Conservation (phyloP, 2,329 filamentous ascomycete genomes). For the Scedosporium aurantiacum region DNA sequence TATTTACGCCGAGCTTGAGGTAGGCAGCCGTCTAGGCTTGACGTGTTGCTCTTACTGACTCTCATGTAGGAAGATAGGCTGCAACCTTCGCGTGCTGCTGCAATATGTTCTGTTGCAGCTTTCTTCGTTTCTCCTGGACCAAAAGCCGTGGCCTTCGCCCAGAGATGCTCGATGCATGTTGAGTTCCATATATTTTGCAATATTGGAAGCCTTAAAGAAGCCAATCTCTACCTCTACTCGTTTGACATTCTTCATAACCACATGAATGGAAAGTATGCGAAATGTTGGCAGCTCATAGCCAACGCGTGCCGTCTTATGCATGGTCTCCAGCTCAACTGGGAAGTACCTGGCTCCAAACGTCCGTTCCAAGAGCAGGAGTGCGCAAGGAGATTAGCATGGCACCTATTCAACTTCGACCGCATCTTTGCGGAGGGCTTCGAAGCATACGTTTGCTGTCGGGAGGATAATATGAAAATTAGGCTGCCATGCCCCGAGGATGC, state of each 20-base stretch:
- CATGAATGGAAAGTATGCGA: conserved; percentile 23
- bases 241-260: conserved; percentile 25
- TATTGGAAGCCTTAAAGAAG: conserved; percentile 25
- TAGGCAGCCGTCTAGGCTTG: conserved; percentile 8
- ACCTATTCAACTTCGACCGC: conserved; percentile 26
- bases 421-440: conserved; percentile 28
- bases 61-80: background rate
- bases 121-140: conserved; percentile 23
- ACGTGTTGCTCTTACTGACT: background rate
- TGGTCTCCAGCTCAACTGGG: conserved; percentile 29
- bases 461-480: conserved; percentile 26
- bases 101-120: conserved; percentile 26
- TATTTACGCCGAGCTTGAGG: conserved; percentile 23
- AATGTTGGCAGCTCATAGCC: conserved; percentile 28
- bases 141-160: conserved; percentile 22
- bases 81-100: conserved; percentile 16
- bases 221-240: conserved; percentile 22
- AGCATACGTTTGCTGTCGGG: conserved; percentile 25
- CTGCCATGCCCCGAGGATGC: conserved; percentile 24
- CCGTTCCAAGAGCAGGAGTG: conserved; percentile 25
- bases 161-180: conserved; percentile 25
- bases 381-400: conserved; percentile 25
- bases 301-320: conserved; percentile 25
- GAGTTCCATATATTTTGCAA: conserved; percentile 28
- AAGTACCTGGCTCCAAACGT: conserved; percentile 17